A percentile compares a stretch with the other conserved stretches of the same genome.
Evolutionary conservation across 805 yeast species (phyloP).

Genomic region (Zygoascus tannicola): DNA sequence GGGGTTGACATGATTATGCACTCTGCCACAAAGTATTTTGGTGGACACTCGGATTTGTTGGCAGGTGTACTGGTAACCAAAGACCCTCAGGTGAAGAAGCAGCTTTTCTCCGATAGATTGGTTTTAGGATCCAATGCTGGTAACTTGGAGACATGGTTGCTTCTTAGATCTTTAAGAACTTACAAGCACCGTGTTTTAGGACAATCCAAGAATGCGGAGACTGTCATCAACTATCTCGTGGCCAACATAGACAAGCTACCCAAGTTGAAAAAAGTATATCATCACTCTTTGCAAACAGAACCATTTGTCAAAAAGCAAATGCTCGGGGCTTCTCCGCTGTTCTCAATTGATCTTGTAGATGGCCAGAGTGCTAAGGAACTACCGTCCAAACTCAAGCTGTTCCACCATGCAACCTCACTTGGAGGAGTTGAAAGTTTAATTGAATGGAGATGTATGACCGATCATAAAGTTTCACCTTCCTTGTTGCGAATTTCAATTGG

Average conservation of each 20-base stretch:
- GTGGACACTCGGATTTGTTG: constrained; percentile 87
- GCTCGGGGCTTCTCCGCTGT: constrained; percentile 63
- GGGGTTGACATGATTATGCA: constrained; percentile 87
- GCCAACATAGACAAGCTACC: constrained; percentile 43
- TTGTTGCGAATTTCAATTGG: constrained; percentile 74
- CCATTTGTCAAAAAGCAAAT: constrained; percentile 56
- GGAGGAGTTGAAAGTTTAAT: constrained; percentile 89
- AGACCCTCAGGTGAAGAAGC: constrained; percentile 36
- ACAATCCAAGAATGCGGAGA: constrained; percentile 56
- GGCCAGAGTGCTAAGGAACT: constrained; percentile 50
- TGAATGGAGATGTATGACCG: constrained; percentile 82
- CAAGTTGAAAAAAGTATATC: constrained; percentile 45
- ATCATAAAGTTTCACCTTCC: constrained; percentile 44
- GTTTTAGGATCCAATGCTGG: constrained; percentile 72
- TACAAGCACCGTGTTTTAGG: constrained; percentile 58
- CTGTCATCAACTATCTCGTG: constrained; percentile 49
- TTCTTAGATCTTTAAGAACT: constrained; percentile 74
- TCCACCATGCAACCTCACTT: constrained; percentile 85
- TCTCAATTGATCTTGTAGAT: constrained; percentile 47
- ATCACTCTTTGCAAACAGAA: constrained; percentile 71
- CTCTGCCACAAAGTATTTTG: constrained; percentile 83
- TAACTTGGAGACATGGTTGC: constrained; percentile 63
- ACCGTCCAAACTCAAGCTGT: constrained; percentile 57
- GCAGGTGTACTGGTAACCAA: constrained; percentile 75
- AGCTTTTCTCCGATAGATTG: constrained; percentile 53